phyloP scores from a whole-genome alignment of 2,329 filamentous ascomycete genomes.

The Curvularia spicifera region DNA sequence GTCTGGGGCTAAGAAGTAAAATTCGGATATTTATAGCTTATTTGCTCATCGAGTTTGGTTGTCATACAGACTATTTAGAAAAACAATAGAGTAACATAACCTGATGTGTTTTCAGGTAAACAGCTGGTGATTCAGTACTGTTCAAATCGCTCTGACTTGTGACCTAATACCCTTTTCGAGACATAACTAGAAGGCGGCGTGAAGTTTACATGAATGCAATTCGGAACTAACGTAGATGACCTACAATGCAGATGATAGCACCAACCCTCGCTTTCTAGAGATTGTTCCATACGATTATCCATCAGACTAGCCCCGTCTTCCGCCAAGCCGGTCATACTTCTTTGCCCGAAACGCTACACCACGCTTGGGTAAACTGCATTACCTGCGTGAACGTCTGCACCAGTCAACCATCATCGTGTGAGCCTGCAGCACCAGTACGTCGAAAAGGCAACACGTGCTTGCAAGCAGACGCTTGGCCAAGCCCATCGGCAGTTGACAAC shows the following conservation, averaged over 20 bases:
- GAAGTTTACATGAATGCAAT: neutral
- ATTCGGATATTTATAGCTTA: neutral
- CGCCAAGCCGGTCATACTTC: too few relatives aligned
- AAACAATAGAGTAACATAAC: neutral
- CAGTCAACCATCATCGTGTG: neutral
- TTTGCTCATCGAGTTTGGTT: neutral
- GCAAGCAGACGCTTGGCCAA: neutral
- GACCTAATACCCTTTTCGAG: neutral
- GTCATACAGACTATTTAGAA: neutral
- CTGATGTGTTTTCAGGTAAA: neutral
- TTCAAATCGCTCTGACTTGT: neutral
- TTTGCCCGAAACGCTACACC: too few relatives aligned
- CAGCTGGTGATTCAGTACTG: neutral
- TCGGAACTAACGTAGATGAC: neutral
- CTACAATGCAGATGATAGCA: too few relatives aligned
- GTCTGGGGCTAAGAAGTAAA: constrained; percentile 19
- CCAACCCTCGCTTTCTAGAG: neutral
- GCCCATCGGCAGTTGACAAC: neutral
- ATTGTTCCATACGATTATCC: neutral
- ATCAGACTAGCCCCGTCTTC: neutral
- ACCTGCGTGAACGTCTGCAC: neutral
- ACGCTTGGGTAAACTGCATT: too few relatives aligned
- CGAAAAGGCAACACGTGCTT: neutral
- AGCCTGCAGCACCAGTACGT: neutral
- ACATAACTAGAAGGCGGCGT: neutral